These are phyloP conservation scores for Macrocystidia cucumis DNA, from an alignment of 1,284 basidiomycete genomes.

Conservation along the genomic window DNA sequence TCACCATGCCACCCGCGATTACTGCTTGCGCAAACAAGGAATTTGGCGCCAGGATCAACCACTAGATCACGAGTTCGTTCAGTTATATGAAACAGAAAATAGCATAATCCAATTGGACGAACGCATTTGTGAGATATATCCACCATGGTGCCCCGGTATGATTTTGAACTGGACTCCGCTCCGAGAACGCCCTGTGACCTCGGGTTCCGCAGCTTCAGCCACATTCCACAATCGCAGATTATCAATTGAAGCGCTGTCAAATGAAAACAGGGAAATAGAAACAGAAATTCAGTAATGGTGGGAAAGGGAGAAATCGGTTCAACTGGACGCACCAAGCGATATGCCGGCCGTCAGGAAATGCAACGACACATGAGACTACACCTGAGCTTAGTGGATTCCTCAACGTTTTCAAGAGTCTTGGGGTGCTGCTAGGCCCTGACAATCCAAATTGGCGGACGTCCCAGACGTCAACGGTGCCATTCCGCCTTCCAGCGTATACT, in stretches of 20 bases:
- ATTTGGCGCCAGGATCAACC: conserved; percentile 79
- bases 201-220: conserved; percentile 63
- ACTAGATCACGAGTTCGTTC: conserved; percentile 39
- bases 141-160: conserved; percentile 94
- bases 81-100: conserved; percentile 14
- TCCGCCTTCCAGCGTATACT: conserved; percentile 88
- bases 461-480: conserved; percentile 91
- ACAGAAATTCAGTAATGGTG: no score
- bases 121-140: conserved; percentile 88
- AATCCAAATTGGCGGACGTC: conserved; percentile 74
- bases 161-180: conserved; percentile 87
- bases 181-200: conserved; percentile 47
- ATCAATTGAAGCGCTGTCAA: conserved; percentile 78
- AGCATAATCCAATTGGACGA: conserved; percentile 22
- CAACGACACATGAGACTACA: conserved; percentile 83
- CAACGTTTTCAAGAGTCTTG: conserved; percentile 73
- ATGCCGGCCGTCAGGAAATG: conserved; percentile 87
- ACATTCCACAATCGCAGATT: conserved; percentile 95
- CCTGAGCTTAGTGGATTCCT: conserved; percentile 87
- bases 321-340: conserved; percentile 85
- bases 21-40: conserved; percentile 88
- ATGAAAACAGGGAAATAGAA: conserved; percentile 4
- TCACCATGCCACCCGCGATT: conserved; percentile 95
- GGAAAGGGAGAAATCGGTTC: no score
- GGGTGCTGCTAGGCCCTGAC: conserved; percentile 51